Evolutionary conservation across 768 basidiomycete genomes (phyloP), one percentile per base, ranked within the genome.

Genomic region (Leccinum barrowsii): DNA sequence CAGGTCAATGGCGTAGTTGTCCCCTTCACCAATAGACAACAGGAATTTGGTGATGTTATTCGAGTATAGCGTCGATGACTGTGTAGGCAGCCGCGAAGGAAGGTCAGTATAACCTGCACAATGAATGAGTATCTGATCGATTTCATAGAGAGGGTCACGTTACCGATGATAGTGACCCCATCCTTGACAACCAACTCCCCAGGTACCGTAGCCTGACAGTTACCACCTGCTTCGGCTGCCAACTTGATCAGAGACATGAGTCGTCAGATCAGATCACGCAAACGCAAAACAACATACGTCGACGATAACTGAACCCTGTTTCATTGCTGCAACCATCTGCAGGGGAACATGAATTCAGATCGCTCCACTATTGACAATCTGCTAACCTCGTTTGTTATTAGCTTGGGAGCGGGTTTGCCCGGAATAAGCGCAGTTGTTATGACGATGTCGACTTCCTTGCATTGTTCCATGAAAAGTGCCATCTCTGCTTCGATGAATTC

Each of bases 21-120:
- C 79, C 47, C 86, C 81, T 40, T 80, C 80, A 28, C 86, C 85
- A 7, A 94, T 82, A 4, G 92, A 92, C 15, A 94, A 77, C 47
- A 94, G 79, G 74, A 94, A 94, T 70, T 94, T 94, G 37, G 89
- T 87, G 61, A 94, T 86, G 67, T 94, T 94, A 74, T 94, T 94
- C 6, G 92, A 94, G 70, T 94, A 94, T 6, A 94, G 76, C 3
- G 90, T 92, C 4, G 90, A 92, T 5, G 91, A 91, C 66, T 94
- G 92, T 0, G 92, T 94, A 15, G 92, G 92, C 35, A 94, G 75
- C 40, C 92, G 83, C n/a, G 91, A 92, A 6, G 92, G 87, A 51
- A 94, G 77, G 73, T 94, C 92, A 50, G 89, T 86, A 68, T 90
- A 91, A 42, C 90, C 89, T 91, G 63, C 1, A 49, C 52, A 52